A percentile compares a stretch with the other conserved stretches of the same genome.
Evolutionary conservation across 139 green algal genomes (phyloP).

Genomic region (Chlorella sp.): DNA sequence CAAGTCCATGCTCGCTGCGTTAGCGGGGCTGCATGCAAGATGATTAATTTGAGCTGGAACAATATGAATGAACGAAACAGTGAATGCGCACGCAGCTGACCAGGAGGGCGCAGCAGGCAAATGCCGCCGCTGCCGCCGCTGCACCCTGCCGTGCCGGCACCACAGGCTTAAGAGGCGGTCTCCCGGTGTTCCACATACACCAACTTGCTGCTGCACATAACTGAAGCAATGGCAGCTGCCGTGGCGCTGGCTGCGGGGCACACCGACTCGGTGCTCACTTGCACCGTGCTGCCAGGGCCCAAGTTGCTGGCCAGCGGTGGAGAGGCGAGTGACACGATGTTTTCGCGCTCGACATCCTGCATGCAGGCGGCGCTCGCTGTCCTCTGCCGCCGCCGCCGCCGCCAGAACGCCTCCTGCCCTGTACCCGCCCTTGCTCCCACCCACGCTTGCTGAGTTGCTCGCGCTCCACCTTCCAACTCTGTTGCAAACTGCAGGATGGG

Average conservation of each 20-base stretch:
- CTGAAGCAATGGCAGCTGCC: not conserved
- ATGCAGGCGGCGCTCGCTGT: not conserved
- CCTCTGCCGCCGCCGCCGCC: not conserved
- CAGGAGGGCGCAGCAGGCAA: not conserved
- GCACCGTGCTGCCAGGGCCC: not conserved
- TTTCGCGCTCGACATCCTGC: not conserved
- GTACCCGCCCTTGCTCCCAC: too few relatives aligned
- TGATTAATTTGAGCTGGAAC: too few relatives aligned
- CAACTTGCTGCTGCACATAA: not conserved
- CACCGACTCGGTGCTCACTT: slow-evolving; percentile 26
- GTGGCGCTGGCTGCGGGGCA: not conserved
- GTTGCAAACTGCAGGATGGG: slow-evolving; percentile 9
- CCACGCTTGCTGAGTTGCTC: not conserved
- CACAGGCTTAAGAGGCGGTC: too few relatives aligned
- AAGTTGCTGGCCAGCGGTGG: slow-evolving; percentile 39
- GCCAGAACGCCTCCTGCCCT: not conserved
- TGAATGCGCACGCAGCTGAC: too few relatives aligned
- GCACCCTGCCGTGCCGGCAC: too few relatives aligned
- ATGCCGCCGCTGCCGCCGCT: too few relatives aligned
- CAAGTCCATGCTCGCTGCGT: not conserved
- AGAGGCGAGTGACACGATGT: slow-evolving; percentile 17
- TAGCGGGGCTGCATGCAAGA: too few relatives aligned
- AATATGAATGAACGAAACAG: too few relatives aligned
- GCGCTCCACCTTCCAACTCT: too few relatives aligned
- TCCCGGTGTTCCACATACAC: too few relatives aligned